These are phyloP conservation scores for Escallonia rubra DNA, from an alignment of 129 eudicot genomes.

Conservation along the genomic window DNA sequence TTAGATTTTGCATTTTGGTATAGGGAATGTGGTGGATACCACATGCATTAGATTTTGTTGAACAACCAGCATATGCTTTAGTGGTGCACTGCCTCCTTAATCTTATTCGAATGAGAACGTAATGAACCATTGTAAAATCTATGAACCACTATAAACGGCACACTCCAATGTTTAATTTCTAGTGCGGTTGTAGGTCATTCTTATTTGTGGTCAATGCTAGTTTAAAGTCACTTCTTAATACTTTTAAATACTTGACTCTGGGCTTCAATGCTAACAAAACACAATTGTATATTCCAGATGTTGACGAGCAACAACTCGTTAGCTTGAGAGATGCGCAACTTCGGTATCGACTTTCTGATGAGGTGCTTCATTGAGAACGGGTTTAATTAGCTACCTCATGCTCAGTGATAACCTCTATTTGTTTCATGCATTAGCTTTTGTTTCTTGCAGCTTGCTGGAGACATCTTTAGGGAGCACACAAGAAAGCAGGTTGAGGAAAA, in stretches of 20 bases:
- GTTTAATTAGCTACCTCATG: not conserved
- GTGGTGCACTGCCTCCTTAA: not conserved
- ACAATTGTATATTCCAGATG: constrained; percentile 38
- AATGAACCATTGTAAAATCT: too few species aligned
- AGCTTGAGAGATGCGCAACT: constrained; percentile 79
- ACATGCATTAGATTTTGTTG: not conserved
- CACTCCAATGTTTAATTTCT: too few species aligned
- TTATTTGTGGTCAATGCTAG: too few species aligned
- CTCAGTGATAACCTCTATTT: constrained; percentile 6
- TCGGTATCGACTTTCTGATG: constrained; percentile 75
- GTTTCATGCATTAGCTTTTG: constrained; percentile 8
- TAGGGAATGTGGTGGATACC: too few species aligned
- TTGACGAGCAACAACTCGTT: constrained; percentile 58
- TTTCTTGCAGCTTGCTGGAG: constrained; percentile 78
- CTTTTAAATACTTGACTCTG: not conserved
- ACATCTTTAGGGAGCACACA: constrained; percentile 72
- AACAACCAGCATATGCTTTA: not conserved
- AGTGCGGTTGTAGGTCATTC: too few species aligned
- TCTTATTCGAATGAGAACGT: too few species aligned
- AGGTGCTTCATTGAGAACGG: constrained; percentile 40
- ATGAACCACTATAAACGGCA: too few species aligned
- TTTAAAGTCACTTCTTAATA: too few species aligned
- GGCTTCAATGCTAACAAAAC: constrained; percentile 2
- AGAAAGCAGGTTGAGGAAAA: constrained; percentile 81
- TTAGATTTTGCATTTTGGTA: too few species aligned